phyloP scores from a whole-genome alignment of 768 basidiomycete genomes.

The Boletus patriciae region DNA sequence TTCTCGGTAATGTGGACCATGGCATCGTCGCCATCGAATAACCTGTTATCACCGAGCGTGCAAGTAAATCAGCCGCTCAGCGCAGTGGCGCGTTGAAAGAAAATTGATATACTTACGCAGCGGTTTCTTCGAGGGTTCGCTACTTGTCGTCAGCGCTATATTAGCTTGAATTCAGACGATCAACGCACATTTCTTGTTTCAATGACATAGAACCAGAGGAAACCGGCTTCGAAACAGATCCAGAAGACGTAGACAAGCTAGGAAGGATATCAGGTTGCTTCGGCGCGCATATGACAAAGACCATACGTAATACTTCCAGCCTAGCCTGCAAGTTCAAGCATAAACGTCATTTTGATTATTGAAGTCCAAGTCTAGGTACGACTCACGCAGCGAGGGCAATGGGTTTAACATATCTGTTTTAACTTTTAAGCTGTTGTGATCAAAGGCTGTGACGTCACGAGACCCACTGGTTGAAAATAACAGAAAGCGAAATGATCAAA shows the following conservation, averaged over 20 bases:
- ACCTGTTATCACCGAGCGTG: not conserved
- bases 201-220: slow-evolving; percentile 35
- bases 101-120: not conserved
- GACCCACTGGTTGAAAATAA: slow-evolving; percentile 43
- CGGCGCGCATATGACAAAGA: not conserved
- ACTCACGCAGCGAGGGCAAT: slow-evolving; percentile 29
- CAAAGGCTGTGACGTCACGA: slow-evolving; percentile 2
- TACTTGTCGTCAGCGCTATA: not conserved
- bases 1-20: not conserved
- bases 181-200: slow-evolving; percentile 36
- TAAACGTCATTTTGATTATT: not conserved
- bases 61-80: not conserved
- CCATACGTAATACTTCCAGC: slow-evolving; percentile 46
- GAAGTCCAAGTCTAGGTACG: not conserved
- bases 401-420: slow-evolving; percentile 34
- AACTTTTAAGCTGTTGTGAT: slow-evolving; percentile 20
- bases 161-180: not conserved
- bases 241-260: slow-evolving; percentile 40
- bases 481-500: slow-evolving; percentile 37
- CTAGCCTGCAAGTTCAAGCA: slow-evolving; percentile 22
- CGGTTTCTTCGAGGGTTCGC: slow-evolving; percentile 12
- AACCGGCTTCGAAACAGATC: slow-evolving; percentile 39
- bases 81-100: not conserved
- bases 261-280: not conserved
- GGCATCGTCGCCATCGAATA: slow-evolving; percentile 9